phyloP scores from a whole-genome alignment of 2,329 filamentous ascomycete genomes.

The Fusarium abutilonis region DNA sequence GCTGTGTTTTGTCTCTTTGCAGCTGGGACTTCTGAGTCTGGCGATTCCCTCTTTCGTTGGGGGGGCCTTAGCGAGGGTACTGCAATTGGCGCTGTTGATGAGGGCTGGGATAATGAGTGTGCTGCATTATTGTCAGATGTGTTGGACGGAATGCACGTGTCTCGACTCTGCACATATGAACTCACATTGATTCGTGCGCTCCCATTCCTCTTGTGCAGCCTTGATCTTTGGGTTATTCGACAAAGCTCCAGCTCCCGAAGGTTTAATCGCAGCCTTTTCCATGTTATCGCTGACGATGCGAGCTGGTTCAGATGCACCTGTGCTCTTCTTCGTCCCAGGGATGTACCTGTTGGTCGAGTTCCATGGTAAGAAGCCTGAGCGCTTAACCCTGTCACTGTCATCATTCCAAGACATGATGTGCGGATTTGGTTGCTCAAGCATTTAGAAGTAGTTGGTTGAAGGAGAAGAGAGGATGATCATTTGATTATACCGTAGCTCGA shows the following conservation, averaged over 20 bases:
- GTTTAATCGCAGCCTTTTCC: constrained; percentile 1
- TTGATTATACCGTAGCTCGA: background rate
- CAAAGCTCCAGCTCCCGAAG: constrained; percentile 13
- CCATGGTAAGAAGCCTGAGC: constrained; percentile 35
- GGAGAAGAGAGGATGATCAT: background rate
- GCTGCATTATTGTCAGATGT: constrained; percentile 18
- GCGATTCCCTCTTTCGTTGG: constrained; percentile 27
- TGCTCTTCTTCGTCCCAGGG: background rate
- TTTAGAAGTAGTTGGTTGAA: background rate
- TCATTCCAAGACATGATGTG: constrained; percentile 14
- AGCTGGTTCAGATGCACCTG: constrained; percentile 15
- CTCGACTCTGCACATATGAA: background rate
- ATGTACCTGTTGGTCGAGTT: constrained; percentile 19
- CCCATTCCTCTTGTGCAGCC: constrained; percentile 48
- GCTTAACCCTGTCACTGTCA: constrained; percentile 27
- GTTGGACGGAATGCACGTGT: background rate
- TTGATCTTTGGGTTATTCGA: constrained; percentile 40
- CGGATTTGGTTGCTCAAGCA: constrained; percentile 11
- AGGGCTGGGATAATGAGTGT: constrained; percentile 4
- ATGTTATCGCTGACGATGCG: constrained; percentile 43
- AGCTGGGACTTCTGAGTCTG: constrained; percentile 7
- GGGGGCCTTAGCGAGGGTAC: background rate
- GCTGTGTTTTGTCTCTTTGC: constrained; percentile 16
- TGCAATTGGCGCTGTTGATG: constrained; percentile 11
- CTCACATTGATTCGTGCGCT: constrained; percentile 27